Base-by-base conservation (phyloP, 495 filamentous ascomycete genomes). In the Tuber microsphaerosporum region DNA sequence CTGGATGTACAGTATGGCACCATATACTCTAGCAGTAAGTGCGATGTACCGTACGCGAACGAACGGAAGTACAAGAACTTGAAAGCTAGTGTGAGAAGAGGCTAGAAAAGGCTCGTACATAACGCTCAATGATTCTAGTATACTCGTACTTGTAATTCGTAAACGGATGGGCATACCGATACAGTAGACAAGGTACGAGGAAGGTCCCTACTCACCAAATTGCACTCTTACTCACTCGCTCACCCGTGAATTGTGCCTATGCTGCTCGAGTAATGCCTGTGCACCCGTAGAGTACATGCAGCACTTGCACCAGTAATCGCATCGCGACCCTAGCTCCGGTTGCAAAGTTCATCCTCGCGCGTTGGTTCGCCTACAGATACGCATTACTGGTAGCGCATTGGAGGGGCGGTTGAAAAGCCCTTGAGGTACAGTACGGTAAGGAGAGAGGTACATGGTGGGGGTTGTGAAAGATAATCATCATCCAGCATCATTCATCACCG, bases 1-100 rank as follows among this genome's bases (percentile, higher is more conserved):
- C 69, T 78, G 77, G 77, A 79, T 79, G 76, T 79, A n/a, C n/a
- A n/a, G n/a, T n/a, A 79, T 46, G 45, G 68, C 10, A 43, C 10
- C 9, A 43, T 77, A 71, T 72, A 74, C 69, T 10, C 8, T 31
- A 31, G 1, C n/a, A 4, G 56, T 17, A 4, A n/a, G 56, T 65
- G 56, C 6, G 51, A 61, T 61, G 51, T 61, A 77, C 72, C 61
- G 56, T 76, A 76, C 74, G 72, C 76, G 69, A 78, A 65, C 39
- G 68, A 70, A 73, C 70, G 70, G 77, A 69, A 61, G 69, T 74
- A 73, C 77, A 70, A 76, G 75, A 42, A n/a, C n/a, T n/a, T n/a
- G n/a, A n/a, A n/a, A 72, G 75, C 74, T 70, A 74, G 48, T 65
- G 69, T 72, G 42, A 45, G 77, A 77, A 72, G 76, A 73, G 70